Evolutionary conservation across 331 rosid species (phyloP).

Genomic region (Erythrophleum ivorense): DNA sequence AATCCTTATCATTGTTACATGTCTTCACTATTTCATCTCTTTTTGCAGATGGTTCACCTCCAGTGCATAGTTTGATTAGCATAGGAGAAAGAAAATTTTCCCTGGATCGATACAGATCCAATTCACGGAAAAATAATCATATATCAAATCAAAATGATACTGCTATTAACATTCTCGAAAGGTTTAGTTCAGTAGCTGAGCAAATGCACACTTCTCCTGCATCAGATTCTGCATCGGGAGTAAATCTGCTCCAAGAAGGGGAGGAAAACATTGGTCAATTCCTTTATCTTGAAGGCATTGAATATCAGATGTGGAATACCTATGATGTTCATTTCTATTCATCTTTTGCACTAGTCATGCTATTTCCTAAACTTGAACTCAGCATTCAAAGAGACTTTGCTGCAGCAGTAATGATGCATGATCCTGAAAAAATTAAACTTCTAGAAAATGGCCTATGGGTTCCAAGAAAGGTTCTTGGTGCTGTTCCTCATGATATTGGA

Average conservation of each 20-base stretch:
- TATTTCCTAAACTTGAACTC: slow-evolving; percentile 92
- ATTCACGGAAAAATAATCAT: slow-evolving; percentile 44
- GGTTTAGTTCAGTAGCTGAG: slow-evolving; percentile 70
- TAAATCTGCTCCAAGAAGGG: slow-evolving; percentile 83
- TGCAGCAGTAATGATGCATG: slow-evolving; percentile 98
- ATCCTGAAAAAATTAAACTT: slow-evolving; percentile 75
- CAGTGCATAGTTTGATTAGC: slow-evolving; percentile 57
- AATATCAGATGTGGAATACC: slow-evolving; percentile 96
- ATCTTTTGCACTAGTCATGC: slow-evolving; percentile 79
- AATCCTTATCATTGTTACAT: not conserved
- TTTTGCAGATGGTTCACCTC: slow-evolving; percentile 78
- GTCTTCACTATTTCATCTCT: slow-evolving; percentile 27
- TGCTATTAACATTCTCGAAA: slow-evolving; percentile 78
- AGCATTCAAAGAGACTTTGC: slow-evolving; percentile 98
- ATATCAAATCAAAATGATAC: slow-evolving; percentile 59
- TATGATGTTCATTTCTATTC: slow-evolving; percentile 92
- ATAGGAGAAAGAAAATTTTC: slow-evolving; percentile 69
- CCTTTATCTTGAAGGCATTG: slow-evolving; percentile 87
- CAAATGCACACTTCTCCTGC: slow-evolving; percentile 53
- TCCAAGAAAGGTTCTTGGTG: slow-evolving; percentile 89
- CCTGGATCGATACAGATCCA: slow-evolving; percentile 60
- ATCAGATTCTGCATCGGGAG: slow-evolving; percentile 78
- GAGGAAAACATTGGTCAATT: slow-evolving; percentile 96
- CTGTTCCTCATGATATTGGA: slow-evolving; percentile 98
- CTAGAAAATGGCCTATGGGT: slow-evolving; percentile 69